Evolutionary conservation across 2,329 filamentous ascomycete species (phyloP), one percentile per base, ranked within the genome.

Genomic region (Ophiostoma himal-ulmi): DNA sequence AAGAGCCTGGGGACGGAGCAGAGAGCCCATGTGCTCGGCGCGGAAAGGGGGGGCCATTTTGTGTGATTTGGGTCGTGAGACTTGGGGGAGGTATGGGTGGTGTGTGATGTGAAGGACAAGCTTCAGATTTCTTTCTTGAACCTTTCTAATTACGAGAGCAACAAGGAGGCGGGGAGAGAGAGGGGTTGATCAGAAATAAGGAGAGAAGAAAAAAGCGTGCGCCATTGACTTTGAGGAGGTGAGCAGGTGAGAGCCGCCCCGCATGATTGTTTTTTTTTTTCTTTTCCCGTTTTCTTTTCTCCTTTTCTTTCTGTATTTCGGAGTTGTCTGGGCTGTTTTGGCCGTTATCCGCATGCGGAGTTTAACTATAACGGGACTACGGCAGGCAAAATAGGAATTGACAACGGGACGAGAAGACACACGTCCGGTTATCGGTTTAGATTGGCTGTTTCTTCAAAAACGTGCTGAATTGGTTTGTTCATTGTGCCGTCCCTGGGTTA

Each of bases 11-110:
- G 91, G 90, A 20, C 91, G 88, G 52, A 92, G 85, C 37, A 93
- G 83, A 13, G 89, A 92, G 75, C 90, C 91, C 75, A 92, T 83
- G 76, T 93, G 90, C 83, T 93, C 91, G 67, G 91, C 91, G 75
- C 90, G 85, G 82, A 91, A 92, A 52, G 90, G 72, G 54, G 70
- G 70, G 11, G 70, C 70, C 70, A 71, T 71, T 66, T 48, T 71
- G 60, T 13, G 11, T 26, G 10, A 26, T 57, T 26, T 57, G 3
- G 52, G 22, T 26, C 20, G 22, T 57, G 20, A 17, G 20, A 13
- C 13, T 14, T n/a, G 37, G 37, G 14, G 52, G 22, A 44, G 69
- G 26, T 11, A 8, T 36, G 22, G 52, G 13, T 57, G 52, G 52
- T 57, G n/a, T 57, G n/a, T 57, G 52, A 26, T 57, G 52, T 48